Evolutionary conservation across 306 rosid species (phyloP).

Genomic region (Echinosophora koreensis): DNA sequence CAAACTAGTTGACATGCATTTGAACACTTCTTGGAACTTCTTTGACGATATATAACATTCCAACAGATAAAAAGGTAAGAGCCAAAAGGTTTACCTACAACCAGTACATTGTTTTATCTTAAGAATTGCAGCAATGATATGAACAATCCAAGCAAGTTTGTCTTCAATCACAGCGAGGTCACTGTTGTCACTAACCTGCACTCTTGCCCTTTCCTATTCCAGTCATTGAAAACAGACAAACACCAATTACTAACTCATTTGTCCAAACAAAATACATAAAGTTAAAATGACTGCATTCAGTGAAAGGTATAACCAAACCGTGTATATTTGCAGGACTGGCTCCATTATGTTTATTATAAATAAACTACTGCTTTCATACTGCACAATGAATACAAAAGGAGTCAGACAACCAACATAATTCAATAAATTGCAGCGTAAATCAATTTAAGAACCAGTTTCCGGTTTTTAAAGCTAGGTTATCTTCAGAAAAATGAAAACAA

Average conservation of each 20-base stretch:
- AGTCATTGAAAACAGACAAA: conserved; percentile 45
- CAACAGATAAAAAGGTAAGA: conserved; percentile 27
- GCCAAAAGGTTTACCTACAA: conserved; percentile 71
- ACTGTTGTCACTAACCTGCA: conserved; percentile 76
- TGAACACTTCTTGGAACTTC: conserved; percentile 10
- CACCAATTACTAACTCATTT: conserved; percentile 40
- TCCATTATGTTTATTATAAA: conserved; percentile 89
- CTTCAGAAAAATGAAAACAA: conserved; percentile 8
- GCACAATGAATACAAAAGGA: conserved; percentile 56
- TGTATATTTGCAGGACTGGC: conserved; percentile 88
- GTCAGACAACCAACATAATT: conserved; percentile 47
- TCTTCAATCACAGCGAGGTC: conserved; percentile 86
- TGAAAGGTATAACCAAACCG: conserved; percentile 67
- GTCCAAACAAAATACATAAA: conserved; percentile 45
- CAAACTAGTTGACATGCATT: conserved; percentile 35
- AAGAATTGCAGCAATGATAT: conserved; percentile 92
- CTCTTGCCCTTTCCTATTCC: conserved; percentile 87
- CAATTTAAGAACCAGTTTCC: conserved; percentile 15
- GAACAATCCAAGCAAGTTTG: conserved; percentile 98
- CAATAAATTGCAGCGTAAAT: conserved; percentile 33
- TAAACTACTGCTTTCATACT: conserved; percentile 96
- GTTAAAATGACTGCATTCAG: conserved; percentile 9
- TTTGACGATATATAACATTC: conserved; percentile 28
- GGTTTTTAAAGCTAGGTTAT: conserved; percentile 21
- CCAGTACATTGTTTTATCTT: conserved; percentile 90